Conservation (phyloP, 352 stramenopile genomes). For the Pythium angustatum region DNA sequence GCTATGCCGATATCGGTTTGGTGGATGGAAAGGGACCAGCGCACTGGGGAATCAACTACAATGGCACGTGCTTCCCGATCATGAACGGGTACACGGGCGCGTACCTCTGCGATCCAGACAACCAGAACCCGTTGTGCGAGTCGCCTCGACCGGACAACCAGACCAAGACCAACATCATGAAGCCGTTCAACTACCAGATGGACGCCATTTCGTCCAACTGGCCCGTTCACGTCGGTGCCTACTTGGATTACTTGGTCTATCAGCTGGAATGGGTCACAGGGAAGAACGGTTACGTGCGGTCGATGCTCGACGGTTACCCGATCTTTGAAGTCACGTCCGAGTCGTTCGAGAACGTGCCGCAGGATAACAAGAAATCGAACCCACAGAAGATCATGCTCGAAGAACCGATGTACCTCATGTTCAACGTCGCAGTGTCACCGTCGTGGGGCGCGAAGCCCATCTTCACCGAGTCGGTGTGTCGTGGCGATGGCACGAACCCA, state of each 20-base stretch:
- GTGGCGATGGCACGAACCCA: conserved; percentile 17
- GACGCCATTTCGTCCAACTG: conserved; percentile 68
- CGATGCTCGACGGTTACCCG: conserved; percentile 36
- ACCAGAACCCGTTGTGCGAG: conserved; percentile 20
- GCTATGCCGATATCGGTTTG: conserved; percentile 34
- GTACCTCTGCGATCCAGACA: conserved; percentile 55
- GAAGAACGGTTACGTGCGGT: conserved; percentile 49
- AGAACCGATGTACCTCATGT: conserved; percentile 65
- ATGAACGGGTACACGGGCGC: conserved; percentile 58
- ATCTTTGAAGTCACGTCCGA: conserved; percentile 59
- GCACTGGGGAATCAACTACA: conserved; percentile 66
- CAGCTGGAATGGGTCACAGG: conserved; percentile 63
- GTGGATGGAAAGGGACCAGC: conserved; percentile 30
- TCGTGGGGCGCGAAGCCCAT: conserved; percentile 45
- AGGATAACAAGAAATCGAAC: conserved; percentile 41
- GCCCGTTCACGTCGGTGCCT: conserved; percentile 51
- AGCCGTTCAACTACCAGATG: conserved; percentile 51
- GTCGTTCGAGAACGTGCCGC: conserved; percentile 43
- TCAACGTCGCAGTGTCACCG: conserved; percentile 52
- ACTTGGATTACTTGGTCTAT: conserved; percentile 51
- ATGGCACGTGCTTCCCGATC: conserved; percentile 56
- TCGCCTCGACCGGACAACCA: conserved; percentile 1
- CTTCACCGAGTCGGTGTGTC: conserved; percentile 36
- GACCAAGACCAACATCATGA: conserved; percentile 12
- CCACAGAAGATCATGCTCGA: conserved; percentile 56